Base-by-base conservation (phyloP, 2,329 filamentous ascomycete species). In the Clarireedia monteithiana region DNA sequence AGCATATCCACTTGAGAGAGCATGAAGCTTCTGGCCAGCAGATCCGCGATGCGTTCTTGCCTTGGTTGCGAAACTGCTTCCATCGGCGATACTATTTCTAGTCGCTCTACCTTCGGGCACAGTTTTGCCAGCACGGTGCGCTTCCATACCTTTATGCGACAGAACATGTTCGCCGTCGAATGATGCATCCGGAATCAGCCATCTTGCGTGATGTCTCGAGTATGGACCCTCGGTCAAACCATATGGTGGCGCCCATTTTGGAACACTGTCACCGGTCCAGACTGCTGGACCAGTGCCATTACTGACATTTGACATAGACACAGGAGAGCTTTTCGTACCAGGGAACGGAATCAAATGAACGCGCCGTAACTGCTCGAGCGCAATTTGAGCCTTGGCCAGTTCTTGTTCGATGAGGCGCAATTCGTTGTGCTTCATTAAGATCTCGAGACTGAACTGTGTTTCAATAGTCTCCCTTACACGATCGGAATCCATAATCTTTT, bases 371-470 rank as follows among this genome's bases (percentile, higher is more conserved):
- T 97, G 94, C 73, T 99, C 94, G 63, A 97, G 79, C 10, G 91
- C 90, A 61, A 91, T 77, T 74, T 97, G 91, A 68, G 91, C 96
- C 75, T 96, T 97, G 62, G 90, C 92, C 62, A 97, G 80, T 74
- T 97, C 94, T 73, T 96, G 91, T 69, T 97, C 90, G 71, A 97
- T 96, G 63, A 96, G 78, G 56, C 91, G 89, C 58, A 97, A 75
- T 75, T 99, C 94, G 67, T 94, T 85, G 72, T 99, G 94, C 77
- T 96, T 97, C 69, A 95, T 75, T 61, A 97, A 75, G 53, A 97
- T 91, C 74, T 96, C 91, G 62, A 94, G 82, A 67, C 91, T 89
- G 71, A 97, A 86, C 72, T 96, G 88, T 60, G 90, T 84, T 68
- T 91, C 86, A 68, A 97, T 87, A 12, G 60, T 59, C 38, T 67